Evolutionary conservation across 2,329 filamentous ascomycete genomes (phyloP).

Genomic region (Nigrospora sphaerica): DNA sequence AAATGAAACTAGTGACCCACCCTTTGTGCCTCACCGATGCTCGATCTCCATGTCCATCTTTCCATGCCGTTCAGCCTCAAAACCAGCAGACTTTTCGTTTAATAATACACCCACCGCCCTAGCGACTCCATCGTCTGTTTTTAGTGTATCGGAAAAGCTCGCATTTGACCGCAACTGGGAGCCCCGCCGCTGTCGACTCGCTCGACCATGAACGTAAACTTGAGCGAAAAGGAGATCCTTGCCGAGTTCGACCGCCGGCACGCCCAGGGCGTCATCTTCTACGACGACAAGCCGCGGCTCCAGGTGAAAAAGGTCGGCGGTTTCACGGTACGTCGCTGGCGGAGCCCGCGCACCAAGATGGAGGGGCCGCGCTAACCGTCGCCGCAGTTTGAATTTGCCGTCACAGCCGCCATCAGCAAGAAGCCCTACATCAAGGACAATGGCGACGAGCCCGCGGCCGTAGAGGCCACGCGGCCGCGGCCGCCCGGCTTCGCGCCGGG

Average conservation of each 20-base stretch:
- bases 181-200: background rate
- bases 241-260: constrained; percentile 14
- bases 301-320: constrained; percentile 1
- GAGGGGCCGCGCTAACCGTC: background rate
- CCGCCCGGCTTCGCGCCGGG: constrained; percentile 16
- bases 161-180: no score
- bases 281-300: constrained; percentile 9
- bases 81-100: no score
- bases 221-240: constrained; percentile 9
- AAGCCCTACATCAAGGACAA: constrained; percentile 11
- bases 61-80: no score
- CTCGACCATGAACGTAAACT: constrained; percentile 1
- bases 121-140: no score
- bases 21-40: no score
- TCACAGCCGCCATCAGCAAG: constrained; percentile 3
- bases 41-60: no score
- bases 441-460: constrained; percentile 2
- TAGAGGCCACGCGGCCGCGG: background rate
- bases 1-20: no score
- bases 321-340: constrained; percentile 3
- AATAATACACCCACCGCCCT: no score
- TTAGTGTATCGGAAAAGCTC: no score
- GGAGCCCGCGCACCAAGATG: background rate
- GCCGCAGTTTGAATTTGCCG: constrained; percentile 10
- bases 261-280: constrained; percentile 12